Base-by-base conservation (phyloP, 495 filamentous ascomycete species). In the Podospora anserina region DNA sequence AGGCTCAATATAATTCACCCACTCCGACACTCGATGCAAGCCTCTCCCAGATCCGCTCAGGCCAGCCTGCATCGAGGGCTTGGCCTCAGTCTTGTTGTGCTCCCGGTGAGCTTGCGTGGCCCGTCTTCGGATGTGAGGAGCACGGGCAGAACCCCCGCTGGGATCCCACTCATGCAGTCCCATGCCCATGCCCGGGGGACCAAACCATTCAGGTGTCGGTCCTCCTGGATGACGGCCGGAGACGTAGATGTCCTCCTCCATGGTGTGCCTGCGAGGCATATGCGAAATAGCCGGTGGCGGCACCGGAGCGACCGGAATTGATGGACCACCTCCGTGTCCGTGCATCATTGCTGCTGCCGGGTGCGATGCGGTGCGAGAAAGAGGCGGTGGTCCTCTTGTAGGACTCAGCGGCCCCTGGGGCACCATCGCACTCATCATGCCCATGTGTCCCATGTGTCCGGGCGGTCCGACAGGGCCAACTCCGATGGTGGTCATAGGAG, bases 1-100 rank as follows among this genome's bases (percentile, higher is more conserved):
- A 23, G 77, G 72, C 68, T 81, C 82, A 55, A 84, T 80, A 71
- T 82, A 81, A 56, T 78, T 79, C 30, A 79, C 72, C 82, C 82
- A 84, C 69, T 84, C 82, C 53, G 69, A 76, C 3, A 84, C 82
- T 1, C 82, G 76, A 68, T 82, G 76, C 77, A 82, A 77, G 6
- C 82, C 82, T 54, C 80, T 74, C 15, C 80, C 80, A 15, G 76
- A 76, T 9, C 82, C 82, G 13, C 76, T 77, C 15, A 84, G 76
- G 0, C 82, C 82, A 9, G 82, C 82, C 49, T 83, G 77, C 27
- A 79, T 75, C 26, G 82, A 83, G 39, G 76, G 74, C 15, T 79
- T 78, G n/a, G 61, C 60, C 39, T 77, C 76, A 16, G 67, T 62
- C 66, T 78, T 72, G 64, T 34, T 73, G 54, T 74, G 72, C 58